A percentile compares a stretch with the other conserved stretches of the same genome.
Conservation (phyloP, 495 filamentous ascomycete genomes). For the Neurospora sp. region DNA sequence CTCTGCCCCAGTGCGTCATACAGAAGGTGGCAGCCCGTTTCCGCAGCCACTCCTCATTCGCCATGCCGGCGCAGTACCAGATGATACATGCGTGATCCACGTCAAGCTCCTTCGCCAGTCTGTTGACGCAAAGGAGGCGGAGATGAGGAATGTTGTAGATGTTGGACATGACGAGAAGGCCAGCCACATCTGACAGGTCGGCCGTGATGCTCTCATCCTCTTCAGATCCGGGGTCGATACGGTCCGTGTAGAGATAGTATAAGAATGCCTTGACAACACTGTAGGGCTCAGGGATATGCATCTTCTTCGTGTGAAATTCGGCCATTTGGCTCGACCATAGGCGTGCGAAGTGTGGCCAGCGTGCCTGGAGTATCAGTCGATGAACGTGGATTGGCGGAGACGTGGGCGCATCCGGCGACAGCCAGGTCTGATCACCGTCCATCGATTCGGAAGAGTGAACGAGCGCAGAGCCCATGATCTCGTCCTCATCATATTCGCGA, state of each 20-base stretch:
- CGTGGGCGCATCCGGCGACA: conserved; percentile 51
- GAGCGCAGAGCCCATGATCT: conserved; percentile 41
- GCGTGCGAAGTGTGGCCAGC: conserved; percentile 93
- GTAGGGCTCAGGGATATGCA: conserved; percentile 97
- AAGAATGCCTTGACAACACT: conserved; percentile 88
- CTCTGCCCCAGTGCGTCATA: conserved; percentile 85
- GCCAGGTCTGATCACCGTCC: conserved; percentile 46
- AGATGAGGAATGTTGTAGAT: conserved; percentile 94
- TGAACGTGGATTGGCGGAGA: conserved; percentile 90
- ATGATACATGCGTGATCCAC: conserved; percentile 90
- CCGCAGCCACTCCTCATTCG: conserved; percentile 86
- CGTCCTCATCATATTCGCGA: conserved; percentile 49
- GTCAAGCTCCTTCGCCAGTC: conserved; percentile 80
- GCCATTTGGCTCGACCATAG: conserved; percentile 89
- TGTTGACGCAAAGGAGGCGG: conserved; percentile 77
- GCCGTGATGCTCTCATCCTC: conserved; percentile 46
- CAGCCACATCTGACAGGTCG: conserved; percentile 75
- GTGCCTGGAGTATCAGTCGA: conserved; percentile 80
- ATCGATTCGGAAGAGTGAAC: conserved; percentile 25
- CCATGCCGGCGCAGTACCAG: conserved; percentile 86
- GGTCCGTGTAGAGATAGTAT: conserved; percentile 94
- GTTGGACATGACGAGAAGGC: conserved; percentile 95
- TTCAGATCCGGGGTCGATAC: conserved; percentile 50
- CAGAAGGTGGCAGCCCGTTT: conserved; percentile 80
- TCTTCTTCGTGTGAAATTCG: conserved; percentile 89